Evolutionary conservation across 768 basidiomycete species (phyloP), one percentile per base, ranked within the genome.

Genomic region (Mrakia blollopis): DNA sequence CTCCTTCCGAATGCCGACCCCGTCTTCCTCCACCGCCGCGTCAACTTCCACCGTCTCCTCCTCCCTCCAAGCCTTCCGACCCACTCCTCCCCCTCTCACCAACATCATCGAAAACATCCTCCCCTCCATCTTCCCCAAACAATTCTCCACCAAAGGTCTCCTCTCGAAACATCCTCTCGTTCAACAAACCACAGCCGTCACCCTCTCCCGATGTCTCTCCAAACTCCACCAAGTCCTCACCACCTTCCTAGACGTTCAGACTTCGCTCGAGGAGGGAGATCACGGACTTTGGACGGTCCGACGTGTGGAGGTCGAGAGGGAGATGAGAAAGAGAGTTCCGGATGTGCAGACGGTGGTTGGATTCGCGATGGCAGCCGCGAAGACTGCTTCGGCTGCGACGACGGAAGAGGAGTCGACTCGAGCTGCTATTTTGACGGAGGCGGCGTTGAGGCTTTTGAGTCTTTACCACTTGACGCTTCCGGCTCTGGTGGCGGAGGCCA

Each of bases 331-430:
- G 76, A 87, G 93, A 8, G 87, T 95, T 0, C 95, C 96, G 0
- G 94, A 95, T 70, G 90, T 95, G 77, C 89, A 91, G 80, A 92
- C 95, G 71, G 85, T 97, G 74, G 87, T 97, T 14, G 92, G 89
- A 0, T 91, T 94, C 81, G 90, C 91, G 9, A 91, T 93, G 79
- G 81, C 89, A 83, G 79, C 84, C 79, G 72, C 73, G 39, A 60
- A 62, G 11, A n/a, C 86, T 84, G 74, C 88, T 85, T 82, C 83
- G 10, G 80, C 80, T 11, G 81, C 70, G 21, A 50, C 41, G 39
- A 63, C 80, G 62, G 84, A 83, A 0, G 88, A 89, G 47, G 78
- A 78, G 62, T 80, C 78, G 35, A 79, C 81, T 32, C 80, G 79
- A 77, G 80, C 80, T 54, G 80, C 81, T 0, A 83, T 98, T 78